Percentiles rank a stretch among this genome's conserved stretches.
These are phyloP conservation scores for Mucor irregularis DNA, from an alignment of 371 early-diverging fungal species.

Conservation along the genomic window DNA sequence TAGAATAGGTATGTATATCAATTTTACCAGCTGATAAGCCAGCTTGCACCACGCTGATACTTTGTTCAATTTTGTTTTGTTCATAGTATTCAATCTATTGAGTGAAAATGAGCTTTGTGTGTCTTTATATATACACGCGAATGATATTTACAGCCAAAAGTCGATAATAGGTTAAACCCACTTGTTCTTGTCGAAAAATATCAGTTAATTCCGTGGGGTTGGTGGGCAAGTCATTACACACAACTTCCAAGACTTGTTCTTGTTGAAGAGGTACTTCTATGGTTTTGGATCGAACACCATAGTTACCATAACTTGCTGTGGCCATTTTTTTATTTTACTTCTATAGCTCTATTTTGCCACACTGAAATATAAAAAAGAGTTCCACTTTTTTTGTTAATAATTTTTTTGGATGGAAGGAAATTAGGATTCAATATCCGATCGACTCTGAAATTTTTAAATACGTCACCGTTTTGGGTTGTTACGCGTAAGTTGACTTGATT, in stretches of 20 bases:
- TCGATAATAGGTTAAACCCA: slow-evolving; percentile 71
- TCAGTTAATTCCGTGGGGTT: slow-evolving; percentile 73
- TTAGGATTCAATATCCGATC: too few species aligned
- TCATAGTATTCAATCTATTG: slow-evolving; percentile 77
- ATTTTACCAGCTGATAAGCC: slow-evolving; percentile 59
- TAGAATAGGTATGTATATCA: too few species aligned
- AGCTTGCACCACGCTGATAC: slow-evolving; percentile 60
- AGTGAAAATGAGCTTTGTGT: not conserved
- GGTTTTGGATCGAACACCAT: slow-evolving; percentile 38
- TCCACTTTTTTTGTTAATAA: not conserved
- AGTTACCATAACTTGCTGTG: slow-evolving; percentile 24
- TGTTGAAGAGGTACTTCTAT: slow-evolving; percentile 83
- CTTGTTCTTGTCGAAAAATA: slow-evolving; percentile 76
- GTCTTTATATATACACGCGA: not conserved
- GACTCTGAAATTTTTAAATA: too few species aligned
- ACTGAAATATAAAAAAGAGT: too few species aligned
- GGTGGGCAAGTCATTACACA: slow-evolving; percentile 69
- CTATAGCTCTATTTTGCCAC: too few species aligned
- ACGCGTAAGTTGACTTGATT: slow-evolving; percentile 6
- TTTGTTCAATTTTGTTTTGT: slow-evolving; percentile 61
- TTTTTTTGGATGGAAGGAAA: too few species aligned
- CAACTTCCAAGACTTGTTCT: slow-evolving; percentile 80
- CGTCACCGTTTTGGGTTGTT: slow-evolving; percentile 7
- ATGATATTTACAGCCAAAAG: slow-evolving; percentile 67
- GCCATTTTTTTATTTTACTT: slow-evolving; percentile 29